phyloP scores from a whole-genome alignment of 345 rosid genomes.

The Cardiospermum halicacabum region DNA sequence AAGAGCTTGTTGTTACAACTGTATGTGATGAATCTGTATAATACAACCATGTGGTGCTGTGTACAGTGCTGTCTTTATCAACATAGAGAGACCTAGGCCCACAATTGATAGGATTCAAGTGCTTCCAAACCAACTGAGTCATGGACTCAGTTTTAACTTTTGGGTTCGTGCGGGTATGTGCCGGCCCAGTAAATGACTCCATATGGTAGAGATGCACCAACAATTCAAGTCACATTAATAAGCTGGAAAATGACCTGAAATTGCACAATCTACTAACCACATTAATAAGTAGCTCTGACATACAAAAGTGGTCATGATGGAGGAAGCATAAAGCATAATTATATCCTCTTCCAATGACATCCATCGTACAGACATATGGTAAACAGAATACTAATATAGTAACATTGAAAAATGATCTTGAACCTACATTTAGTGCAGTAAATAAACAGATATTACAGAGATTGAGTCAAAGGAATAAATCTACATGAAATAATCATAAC shows the following conservation, averaged over 20 bases:
- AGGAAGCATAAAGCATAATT: constrained; percentile 39
- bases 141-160: no score
- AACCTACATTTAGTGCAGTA: background rate
- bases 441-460: background rate
- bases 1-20: no score
- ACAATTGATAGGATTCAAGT: no score
- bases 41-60: no score
- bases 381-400: constrained; percentile 13
- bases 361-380: constrained; percentile 12
- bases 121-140: no score
- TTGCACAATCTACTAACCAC: constrained; percentile 18
- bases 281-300: constrained; percentile 12
- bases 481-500: background rate
- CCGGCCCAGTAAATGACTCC: no score
- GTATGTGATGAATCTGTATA: no score
- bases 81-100: no score
- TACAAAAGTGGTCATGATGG: constrained; percentile 17
- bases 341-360: constrained; percentile 21
- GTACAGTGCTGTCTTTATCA: no score
- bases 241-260: constrained; percentile 25
- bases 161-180: no score
- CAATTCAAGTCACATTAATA: no score
- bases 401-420: constrained; percentile 10
- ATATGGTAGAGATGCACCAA: no score
- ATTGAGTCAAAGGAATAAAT: background rate